These are phyloP conservation scores for Amaranthus tricolor DNA, from an alignment of 179 eudicot species.

Conservation along the genomic window DNA sequence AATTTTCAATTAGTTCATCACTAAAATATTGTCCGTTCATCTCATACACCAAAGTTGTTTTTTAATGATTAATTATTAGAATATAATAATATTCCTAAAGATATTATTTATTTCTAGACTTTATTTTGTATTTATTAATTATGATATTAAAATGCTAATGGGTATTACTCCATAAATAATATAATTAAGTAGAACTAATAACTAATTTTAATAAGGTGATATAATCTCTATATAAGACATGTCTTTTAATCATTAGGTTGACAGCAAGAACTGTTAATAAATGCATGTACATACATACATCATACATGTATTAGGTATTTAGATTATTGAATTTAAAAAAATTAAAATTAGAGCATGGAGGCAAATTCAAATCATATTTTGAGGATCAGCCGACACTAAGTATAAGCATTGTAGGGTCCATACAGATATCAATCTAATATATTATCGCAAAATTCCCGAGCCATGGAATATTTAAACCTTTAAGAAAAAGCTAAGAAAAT, in stretches of 20 bases:
- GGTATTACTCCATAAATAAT: too few species aligned
- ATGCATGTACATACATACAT: constrained; percentile 5
- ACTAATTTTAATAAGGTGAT: neutral
- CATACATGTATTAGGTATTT: neutral
- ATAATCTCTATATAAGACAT: neutral
- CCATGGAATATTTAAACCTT: neutral
- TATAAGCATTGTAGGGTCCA: constrained; percentile 22
- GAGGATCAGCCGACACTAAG: constrained; percentile 27
- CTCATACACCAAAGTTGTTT: constrained; percentile 1
- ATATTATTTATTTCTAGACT: too few species aligned
- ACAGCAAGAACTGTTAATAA: neutral
- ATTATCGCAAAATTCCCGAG: neutral
- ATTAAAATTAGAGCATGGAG: neutral
- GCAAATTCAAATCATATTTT: neutral
- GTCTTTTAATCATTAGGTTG: constrained; percentile 19
- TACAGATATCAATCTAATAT: constrained; percentile 19
- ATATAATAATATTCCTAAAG: neutral
- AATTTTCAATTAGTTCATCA: neutral
- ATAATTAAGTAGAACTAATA: too few species aligned
- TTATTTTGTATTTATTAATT: too few species aligned
- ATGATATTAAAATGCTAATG: too few species aligned
- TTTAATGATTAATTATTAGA: constrained; percentile 6
- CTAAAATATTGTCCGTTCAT: neutral
- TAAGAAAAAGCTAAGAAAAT: neutral
- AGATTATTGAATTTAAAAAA: neutral